These are phyloP conservation scores for Neocallimastix lanati DNA, from an alignment of 192 early-diverging fungal species.

Conservation along the genomic window DNA sequence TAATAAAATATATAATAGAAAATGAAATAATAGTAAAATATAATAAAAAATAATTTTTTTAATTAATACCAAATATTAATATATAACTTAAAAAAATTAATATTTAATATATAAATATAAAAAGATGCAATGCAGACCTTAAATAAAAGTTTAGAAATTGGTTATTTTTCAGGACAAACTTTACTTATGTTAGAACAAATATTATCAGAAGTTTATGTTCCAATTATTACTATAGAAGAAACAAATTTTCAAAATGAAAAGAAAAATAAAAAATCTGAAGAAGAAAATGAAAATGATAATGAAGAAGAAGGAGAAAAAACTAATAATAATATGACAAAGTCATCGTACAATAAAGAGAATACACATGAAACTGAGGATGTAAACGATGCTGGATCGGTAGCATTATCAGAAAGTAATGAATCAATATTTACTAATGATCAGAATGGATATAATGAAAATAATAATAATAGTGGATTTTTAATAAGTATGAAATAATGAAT, in stretches of 20 bases:
- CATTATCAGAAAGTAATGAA: conserved; percentile 4
- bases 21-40: too few relatives aligned
- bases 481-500: not conserved
- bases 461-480: not conserved
- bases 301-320: not conserved
- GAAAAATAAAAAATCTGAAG: conserved; percentile 1
- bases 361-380: conserved; percentile 7
- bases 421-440: not conserved
- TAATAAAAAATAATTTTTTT: too few relatives aligned
- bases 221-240: conserved; percentile 16
- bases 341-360: not conserved
- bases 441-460: not conserved
- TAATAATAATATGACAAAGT: not conserved
- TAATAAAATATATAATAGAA: too few relatives aligned
- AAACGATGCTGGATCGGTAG: conserved; percentile 19
- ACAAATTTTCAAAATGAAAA: conserved; percentile 3
- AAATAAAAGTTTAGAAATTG: conserved; percentile 22
- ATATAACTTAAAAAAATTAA: too few relatives aligned
- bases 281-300: not conserved
- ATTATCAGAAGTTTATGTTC: conserved; percentile 31
- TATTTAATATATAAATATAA: too few relatives aligned
- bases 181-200: conserved; percentile 36
- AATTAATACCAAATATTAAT: too few relatives aligned
- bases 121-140: conserved; percentile 18
- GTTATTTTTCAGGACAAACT: conserved; percentile 28